phyloP scores from a whole-genome alignment of 495 filamentous ascomycete genomes.

The Aspergillus wentii region DNA sequence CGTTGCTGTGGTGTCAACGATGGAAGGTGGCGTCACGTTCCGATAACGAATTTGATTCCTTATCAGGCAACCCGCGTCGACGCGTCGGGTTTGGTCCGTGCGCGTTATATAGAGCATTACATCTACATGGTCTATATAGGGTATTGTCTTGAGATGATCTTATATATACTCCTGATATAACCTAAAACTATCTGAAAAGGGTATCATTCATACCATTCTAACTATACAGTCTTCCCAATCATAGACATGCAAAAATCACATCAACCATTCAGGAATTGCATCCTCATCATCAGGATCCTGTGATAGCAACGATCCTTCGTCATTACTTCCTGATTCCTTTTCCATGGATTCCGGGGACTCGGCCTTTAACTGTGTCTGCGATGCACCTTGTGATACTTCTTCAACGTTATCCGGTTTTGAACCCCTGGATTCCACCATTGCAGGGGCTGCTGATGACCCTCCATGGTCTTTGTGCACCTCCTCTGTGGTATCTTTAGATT shows the following conservation, averaged over 20 bases:
- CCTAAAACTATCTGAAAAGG: too few relatives aligned
- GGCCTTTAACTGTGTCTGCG: slow-evolving; percentile 9
- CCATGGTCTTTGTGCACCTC: slow-evolving; percentile 1
- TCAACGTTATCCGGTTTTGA: slow-evolving; percentile 25
- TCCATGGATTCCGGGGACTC: slow-evolving; percentile 3
- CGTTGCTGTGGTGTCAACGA: too few relatives aligned
- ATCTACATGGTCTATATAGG: slow-evolving; percentile 5
- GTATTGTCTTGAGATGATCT: too few relatives aligned
- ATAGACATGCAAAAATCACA: too few relatives aligned
- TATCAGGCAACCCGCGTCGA: slow-evolving; percentile 17
- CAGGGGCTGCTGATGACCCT: slow-evolving; percentile 20
- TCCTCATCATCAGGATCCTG: slow-evolving; percentile 67
- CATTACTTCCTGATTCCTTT: slow-evolving; percentile 27
- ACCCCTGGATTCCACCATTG: slow-evolving; percentile 18
- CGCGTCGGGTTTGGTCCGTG: slow-evolving; percentile 17
- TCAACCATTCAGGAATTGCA: slow-evolving; percentile 61
- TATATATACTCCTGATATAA: too few relatives aligned
- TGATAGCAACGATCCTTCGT: slow-evolving; percentile 45
- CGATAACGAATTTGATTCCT: slow-evolving; percentile 7
- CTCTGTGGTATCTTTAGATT: too few relatives aligned
- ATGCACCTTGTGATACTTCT: slow-evolving; percentile 13
- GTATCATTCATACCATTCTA: too few relatives aligned
- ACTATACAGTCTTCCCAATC: too few relatives aligned
- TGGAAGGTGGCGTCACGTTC: not conserved
- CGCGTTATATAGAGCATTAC: too few relatives aligned